Conservation (phyloP, 257 asterid species). For the Voacanga thouarsii region DNA sequence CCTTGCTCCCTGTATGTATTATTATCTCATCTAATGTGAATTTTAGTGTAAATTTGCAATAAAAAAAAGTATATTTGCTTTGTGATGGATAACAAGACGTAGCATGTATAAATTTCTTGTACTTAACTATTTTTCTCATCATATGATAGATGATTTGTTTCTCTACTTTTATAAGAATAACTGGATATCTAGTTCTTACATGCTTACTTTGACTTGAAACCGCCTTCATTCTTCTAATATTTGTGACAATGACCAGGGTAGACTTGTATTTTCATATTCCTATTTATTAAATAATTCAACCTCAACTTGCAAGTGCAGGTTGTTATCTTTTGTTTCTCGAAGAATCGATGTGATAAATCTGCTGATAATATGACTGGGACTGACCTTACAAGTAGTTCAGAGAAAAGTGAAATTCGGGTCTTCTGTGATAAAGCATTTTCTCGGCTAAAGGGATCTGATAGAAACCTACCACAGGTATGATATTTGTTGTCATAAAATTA, state of each 20-base stretch:
- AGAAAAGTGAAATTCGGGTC: constrained; percentile 91
- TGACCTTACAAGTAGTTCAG: constrained; percentile 90
- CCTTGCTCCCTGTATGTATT: constrained; percentile 80
- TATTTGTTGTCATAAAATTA: constrained; percentile 20
- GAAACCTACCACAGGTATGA: constrained; percentile 91
- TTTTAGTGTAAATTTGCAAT: not conserved
- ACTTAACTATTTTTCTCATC: not conserved
- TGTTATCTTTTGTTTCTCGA: constrained; percentile 94
- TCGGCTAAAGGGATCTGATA: constrained; percentile 94
- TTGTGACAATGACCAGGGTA: not conserved
- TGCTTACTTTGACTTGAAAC: not conserved
- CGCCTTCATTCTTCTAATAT: not conserved
- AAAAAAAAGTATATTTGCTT: not conserved
- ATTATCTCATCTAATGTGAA: not conserved
- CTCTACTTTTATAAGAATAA: not conserved
- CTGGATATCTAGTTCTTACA: not conserved
- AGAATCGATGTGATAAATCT: constrained; percentile 88
- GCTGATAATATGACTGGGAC: constrained; percentile 82
- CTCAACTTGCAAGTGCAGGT: constrained; percentile 49
- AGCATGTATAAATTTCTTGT: not conserved
- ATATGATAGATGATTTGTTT: not conserved
- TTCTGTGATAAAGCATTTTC: constrained; percentile 98
- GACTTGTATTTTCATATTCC: not conserved
- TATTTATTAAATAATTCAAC: constrained; percentile 10
- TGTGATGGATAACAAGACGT: not conserved